Evolutionary conservation across 2,329 filamentous ascomycete genomes (phyloP).

Genomic region (Calonectria multiphialidica): DNA sequence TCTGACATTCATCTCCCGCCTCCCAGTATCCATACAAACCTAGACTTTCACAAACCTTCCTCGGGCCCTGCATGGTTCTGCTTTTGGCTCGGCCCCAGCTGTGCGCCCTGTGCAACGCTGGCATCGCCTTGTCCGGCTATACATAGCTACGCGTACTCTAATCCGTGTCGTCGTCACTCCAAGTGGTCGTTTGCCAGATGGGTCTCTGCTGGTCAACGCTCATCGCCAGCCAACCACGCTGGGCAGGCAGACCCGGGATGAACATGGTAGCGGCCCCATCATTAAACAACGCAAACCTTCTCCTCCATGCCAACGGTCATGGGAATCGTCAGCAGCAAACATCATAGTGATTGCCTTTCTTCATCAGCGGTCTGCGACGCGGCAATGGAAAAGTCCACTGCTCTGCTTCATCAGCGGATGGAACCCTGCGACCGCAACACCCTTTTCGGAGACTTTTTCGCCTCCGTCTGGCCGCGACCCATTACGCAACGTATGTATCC

Average conservation of each 20-base stretch:
- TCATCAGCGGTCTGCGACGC: background rate
- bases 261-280: slow-evolving; percentile 5
- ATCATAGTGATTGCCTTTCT: slow-evolving; percentile 8
- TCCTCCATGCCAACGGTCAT: background rate
- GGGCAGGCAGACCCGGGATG: background rate
- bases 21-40: slow-evolving; percentile 2
- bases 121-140: slow-evolving; percentile 9
- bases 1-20: background rate
- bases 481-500: slow-evolving; percentile 24
- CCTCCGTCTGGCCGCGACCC: slow-evolving; percentile 29
- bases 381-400: background rate
- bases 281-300: background rate
- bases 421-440: slow-evolving; percentile 12
- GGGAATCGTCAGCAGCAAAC: slow-evolving; percentile 9
- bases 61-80: background rate
- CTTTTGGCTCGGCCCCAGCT: background rate
- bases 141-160: slow-evolving; percentile 21
- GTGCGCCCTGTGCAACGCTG: slow-evolving; percentile 5
- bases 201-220: slow-evolving; percentile 23
- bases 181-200: background rate
- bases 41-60: background rate
- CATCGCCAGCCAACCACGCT: background rate
- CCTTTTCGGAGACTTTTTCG: slow-evolving; percentile 29
- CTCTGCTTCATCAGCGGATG: slow-evolving; percentile 11
- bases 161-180: slow-evolving; percentile 4